Evolutionary conservation across 2,329 filamentous ascomycete genomes (phyloP).

Genomic region (Sporothrix phasma): DNA sequence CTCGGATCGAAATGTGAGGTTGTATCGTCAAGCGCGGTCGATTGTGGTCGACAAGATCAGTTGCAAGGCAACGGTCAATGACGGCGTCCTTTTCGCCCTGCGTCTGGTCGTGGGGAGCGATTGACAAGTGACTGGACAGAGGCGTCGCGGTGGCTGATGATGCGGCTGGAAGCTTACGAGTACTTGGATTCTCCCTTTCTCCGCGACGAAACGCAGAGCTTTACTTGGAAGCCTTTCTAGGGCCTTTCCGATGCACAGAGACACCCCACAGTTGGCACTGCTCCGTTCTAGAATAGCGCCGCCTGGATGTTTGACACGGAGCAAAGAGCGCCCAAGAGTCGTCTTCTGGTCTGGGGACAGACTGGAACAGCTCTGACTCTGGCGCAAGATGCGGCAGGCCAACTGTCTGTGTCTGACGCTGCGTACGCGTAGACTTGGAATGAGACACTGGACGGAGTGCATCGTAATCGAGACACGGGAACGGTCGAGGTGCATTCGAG

Average conservation of each 20-base stretch:
- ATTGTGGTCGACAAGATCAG: background rate
- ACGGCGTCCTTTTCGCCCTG: background rate
- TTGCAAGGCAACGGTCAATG: no score
- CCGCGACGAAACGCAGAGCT: background rate
- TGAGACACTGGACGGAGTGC: background rate
- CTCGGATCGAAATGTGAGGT: background rate
- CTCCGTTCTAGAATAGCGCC: constrained; percentile 2
- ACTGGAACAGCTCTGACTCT: background rate
- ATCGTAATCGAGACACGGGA: no score
- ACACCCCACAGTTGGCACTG: background rate
- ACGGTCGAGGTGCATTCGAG: background rate
- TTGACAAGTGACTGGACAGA: background rate
- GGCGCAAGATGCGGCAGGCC: background rate
- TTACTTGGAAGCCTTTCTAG: background rate
- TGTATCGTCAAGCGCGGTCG: background rate
- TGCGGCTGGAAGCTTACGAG: background rate
- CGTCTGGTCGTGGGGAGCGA: background rate
- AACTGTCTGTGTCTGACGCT: background rate
- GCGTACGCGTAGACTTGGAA: no score
- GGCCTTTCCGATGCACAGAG: background rate
- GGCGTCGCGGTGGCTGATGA: background rate
- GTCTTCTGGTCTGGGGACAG: background rate
- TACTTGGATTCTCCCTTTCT: no score
- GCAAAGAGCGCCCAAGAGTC: background rate
- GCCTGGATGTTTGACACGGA: no score